Conservation (phyloP, 768 basidiomycete species). For the Lenzites betulinus region DNA sequence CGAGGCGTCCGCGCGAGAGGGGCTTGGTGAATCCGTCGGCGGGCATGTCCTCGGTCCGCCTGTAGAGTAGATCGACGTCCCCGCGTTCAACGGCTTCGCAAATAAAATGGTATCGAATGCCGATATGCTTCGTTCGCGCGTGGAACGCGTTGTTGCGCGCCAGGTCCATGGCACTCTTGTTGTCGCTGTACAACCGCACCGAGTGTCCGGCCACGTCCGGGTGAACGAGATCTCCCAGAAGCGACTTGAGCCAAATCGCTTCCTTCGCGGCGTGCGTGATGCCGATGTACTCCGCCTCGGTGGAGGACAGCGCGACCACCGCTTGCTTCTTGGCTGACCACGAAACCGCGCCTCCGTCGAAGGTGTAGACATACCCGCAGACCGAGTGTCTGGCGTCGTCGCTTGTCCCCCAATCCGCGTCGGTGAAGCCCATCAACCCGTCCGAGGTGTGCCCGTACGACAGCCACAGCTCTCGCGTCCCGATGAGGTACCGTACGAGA, state of each 20-base stretch:
- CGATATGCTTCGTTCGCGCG: not conserved
- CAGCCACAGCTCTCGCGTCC: conserved; percentile 28
- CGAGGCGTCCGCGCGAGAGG: not conserved
- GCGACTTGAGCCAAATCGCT: not conserved
- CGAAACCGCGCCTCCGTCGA: not conserved
- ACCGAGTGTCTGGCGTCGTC: not conserved
- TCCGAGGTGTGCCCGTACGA: not conserved
- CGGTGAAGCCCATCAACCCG: not conserved
- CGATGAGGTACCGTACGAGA: conserved; percentile 37
- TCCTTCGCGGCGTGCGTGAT: not conserved
- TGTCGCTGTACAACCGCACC: not conserved
- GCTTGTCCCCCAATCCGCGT: not conserved
- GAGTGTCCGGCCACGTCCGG: too few species aligned
- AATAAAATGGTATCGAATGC: not conserved
- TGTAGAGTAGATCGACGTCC: not conserved
- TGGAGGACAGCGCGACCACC: not conserved
- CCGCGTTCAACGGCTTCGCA: not conserved
- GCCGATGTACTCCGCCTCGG: not conserved
- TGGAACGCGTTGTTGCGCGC: not conserved
- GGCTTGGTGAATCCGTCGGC: not conserved
- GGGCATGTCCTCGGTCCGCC: not conserved
- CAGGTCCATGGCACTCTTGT: not conserved
- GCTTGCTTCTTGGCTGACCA: not conserved
- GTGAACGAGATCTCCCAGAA: not conserved
- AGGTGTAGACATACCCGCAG: not conserved